phyloP scores from a whole-genome alignment of 495 filamentous ascomycete species.

The Trichoderma orchidacearum region DNA sequence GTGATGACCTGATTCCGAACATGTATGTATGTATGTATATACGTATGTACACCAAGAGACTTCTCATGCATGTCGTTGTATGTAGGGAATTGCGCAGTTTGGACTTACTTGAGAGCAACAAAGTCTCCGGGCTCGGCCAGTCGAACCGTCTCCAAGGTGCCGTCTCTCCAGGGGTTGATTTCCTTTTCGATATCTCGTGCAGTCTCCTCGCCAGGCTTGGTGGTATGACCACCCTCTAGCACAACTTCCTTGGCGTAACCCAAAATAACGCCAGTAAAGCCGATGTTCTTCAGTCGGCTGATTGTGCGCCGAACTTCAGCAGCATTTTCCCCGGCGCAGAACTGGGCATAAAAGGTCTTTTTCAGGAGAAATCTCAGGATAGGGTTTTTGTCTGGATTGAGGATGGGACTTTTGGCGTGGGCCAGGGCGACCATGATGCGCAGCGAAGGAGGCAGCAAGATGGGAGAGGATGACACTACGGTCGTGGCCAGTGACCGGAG shows the following conservation, averaged over 20 bases:
- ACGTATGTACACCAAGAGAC: neutral
- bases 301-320: slow-evolving; percentile 48
- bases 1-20: slow-evolving; percentile 6
- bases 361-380: slow-evolving; percentile 46
- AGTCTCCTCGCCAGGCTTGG: slow-evolving; percentile 15
- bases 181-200: slow-evolving; percentile 40
- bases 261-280: slow-evolving; percentile 65
- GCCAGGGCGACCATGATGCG: slow-evolving; percentile 56
- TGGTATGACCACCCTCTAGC: slow-evolving; percentile 35
- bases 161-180: slow-evolving; percentile 58
- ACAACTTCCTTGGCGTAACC: slow-evolving; percentile 67
- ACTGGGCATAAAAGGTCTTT: slow-evolving; percentile 72
- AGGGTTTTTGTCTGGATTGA: slow-evolving; percentile 45
- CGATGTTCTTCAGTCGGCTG: slow-evolving; percentile 44
- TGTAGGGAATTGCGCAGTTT: neutral
- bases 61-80: slow-evolving; percentile 9
- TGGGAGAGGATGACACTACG: slow-evolving; percentile 62
- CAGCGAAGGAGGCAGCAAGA: slow-evolving; percentile 58
- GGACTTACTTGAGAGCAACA: slow-evolving; percentile 64
- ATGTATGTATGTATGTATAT: neutral
- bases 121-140: slow-evolving; percentile 68
- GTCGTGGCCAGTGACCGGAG: slow-evolving; percentile 69
- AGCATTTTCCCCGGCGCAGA: slow-evolving; percentile 62
- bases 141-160: slow-evolving; percentile 62
- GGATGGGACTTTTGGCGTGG: slow-evolving; percentile 43